Percentiles rank a stretch among this genome's conserved stretches.
Evolutionary conservation across 345 rosid genomes (phyloP).

Genomic region (Citropsis articulata): DNA sequence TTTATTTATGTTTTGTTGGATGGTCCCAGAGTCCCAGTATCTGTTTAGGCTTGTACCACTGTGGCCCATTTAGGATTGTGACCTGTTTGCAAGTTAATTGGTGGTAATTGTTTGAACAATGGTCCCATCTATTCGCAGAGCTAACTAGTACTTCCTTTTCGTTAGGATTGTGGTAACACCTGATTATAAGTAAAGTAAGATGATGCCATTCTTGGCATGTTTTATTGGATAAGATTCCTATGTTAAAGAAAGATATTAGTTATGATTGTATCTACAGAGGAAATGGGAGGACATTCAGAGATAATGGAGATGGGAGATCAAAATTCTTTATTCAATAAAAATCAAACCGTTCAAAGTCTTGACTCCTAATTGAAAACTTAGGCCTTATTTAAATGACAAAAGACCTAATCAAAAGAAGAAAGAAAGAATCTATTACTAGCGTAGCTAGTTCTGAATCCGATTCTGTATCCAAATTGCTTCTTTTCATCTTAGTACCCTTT

Average conservation of each 20-base stretch:
- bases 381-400: background rate
- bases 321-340: too few relatives aligned
- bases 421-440: background rate
- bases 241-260: background rate
- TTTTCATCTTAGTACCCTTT: background rate
- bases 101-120: background rate
- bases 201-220: background rate
- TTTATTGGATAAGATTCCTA: background rate
- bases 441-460: background rate
- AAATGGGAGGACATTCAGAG: background rate
- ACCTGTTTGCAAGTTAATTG: background rate
- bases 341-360: background rate
- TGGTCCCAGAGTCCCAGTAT: slow-evolving; percentile 24
- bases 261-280: background rate
- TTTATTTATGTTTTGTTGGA: background rate
- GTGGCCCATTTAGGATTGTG: background rate
- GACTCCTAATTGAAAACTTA: background rate
- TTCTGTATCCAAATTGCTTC: background rate
- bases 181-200: background rate
- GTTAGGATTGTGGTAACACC: background rate
- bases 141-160: background rate
- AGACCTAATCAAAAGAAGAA: background rate
- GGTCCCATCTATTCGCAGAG: background rate
- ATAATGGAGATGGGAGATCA: background rate
- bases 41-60: background rate